A percentile compares a stretch with the other conserved stretches of the same genome.
Conservation (phyloP, 768 basidiomycete genomes). For the Inosperma sp. region DNA sequence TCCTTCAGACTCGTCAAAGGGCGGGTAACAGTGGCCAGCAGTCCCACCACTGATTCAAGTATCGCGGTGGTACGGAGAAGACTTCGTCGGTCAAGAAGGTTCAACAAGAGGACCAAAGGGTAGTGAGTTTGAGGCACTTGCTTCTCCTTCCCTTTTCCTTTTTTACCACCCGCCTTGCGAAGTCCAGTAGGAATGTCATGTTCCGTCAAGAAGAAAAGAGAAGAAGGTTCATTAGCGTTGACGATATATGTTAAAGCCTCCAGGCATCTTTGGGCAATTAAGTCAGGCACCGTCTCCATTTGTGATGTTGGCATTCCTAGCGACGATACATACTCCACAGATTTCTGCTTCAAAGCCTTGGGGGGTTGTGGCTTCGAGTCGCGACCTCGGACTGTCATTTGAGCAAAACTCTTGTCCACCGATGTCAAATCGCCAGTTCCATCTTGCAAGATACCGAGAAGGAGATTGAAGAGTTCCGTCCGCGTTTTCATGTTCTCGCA, state of each 20-base stretch:
- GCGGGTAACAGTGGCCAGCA: slow-evolving; percentile 85
- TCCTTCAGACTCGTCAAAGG: slow-evolving; percentile 68
- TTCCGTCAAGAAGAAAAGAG: slow-evolving; percentile 93
- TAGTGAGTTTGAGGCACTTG: slow-evolving; percentile 76
- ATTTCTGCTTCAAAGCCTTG: slow-evolving; percentile 70
- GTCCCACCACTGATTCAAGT: slow-evolving; percentile 86
- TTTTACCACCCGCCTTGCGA: slow-evolving; percentile 63
- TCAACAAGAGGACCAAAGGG: slow-evolving; percentile 85
- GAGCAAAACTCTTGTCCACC: slow-evolving; percentile 91
- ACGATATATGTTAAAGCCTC: slow-evolving; percentile 90
- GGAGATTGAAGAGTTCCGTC: slow-evolving; percentile 87
- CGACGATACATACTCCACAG: slow-evolving; percentile 47
- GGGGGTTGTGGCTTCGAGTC: slow-evolving; percentile 45
- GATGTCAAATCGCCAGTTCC: slow-evolving; percentile 88
- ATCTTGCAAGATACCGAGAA: slow-evolving; percentile 92
- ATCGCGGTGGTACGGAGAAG: slow-evolving; percentile 84
- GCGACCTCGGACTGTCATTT: slow-evolving; percentile 68
- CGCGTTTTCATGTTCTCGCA: slow-evolving; percentile 94
- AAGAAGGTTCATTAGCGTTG: slow-evolving; percentile 73
- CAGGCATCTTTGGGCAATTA: slow-evolving; percentile 91
- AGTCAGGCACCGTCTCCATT: slow-evolving; percentile 82
- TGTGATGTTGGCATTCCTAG: slow-evolving; percentile 49
- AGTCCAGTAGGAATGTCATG: slow-evolving; percentile 85
- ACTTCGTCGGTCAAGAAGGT: slow-evolving; percentile 81
- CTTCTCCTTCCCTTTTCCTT: slow-evolving; percentile 95